A percentile compares a stretch with the other conserved stretches of the same genome.
These are phyloP conservation scores for Circinella minor DNA, from an alignment of 371 early-diverging fungal genomes.

Conservation along the genomic window DNA sequence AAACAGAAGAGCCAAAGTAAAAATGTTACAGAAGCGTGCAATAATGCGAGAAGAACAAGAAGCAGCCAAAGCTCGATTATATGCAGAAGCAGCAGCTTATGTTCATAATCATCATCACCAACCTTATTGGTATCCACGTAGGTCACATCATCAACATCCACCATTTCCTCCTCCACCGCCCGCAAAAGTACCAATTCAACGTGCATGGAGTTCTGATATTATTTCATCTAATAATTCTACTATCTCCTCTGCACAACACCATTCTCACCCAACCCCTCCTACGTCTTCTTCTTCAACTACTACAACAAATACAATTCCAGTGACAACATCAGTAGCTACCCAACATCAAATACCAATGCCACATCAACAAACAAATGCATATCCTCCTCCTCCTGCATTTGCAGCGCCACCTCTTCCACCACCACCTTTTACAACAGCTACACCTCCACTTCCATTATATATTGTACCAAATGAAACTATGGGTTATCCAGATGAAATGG, in stretches of 20 bases:
- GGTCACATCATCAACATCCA: slow-evolving; percentile 10
- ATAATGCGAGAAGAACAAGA: slow-evolving; percentile 62
- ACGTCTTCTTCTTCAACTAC: neutral
- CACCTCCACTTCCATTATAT: neutral
- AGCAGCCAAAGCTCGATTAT: slow-evolving; percentile 37
- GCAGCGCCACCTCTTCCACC: slow-evolving; percentile 3
- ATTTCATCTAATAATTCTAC: slow-evolving; percentile 11
- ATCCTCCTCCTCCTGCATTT: neutral
- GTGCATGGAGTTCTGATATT: slow-evolving; percentile 54
- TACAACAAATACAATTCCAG: neutral
- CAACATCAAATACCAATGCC: neutral
- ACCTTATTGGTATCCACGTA: slow-evolving; percentile 19
- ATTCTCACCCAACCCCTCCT: neutral
- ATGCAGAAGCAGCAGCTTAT: slow-evolving; percentile 38
- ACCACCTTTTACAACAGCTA: slow-evolving; percentile 6
- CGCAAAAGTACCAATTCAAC: slow-evolving; percentile 33
- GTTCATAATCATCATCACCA: slow-evolving; percentile 14
- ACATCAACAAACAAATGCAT: no score
- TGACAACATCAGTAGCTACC: neutral
- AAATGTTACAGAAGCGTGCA: slow-evolving; percentile 65
- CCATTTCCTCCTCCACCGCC: neutral
- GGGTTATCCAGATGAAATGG: neutral
- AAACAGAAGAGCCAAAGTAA: slow-evolving; percentile 95
- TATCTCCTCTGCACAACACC: neutral
- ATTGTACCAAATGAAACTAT: slow-evolving; percentile 1